Percentiles rank a stretch among this genome's conserved stretches.
phyloP scores from a whole-genome alignment of 2,329 filamentous ascomycete genomes.

The Cytospora piceicola region DNA sequence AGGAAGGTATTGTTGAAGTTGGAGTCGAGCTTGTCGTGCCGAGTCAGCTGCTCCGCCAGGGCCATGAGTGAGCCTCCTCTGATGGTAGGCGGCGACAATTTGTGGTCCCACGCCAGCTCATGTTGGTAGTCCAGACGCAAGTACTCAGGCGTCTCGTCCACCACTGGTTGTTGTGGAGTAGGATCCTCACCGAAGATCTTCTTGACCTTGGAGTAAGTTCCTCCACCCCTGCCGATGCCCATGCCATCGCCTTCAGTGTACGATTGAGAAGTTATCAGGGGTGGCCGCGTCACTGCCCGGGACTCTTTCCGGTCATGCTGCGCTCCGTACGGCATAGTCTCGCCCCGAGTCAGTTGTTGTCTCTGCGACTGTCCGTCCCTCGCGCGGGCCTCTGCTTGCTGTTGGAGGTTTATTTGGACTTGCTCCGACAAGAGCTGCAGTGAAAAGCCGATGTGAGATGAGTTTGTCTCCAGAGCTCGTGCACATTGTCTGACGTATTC shows the following conservation, averaged over 20 bases:
- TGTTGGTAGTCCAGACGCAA: slow-evolving; percentile 84
- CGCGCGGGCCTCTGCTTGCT: slow-evolving; percentile 49
- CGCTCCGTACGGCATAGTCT: slow-evolving; percentile 58
- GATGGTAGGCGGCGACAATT: slow-evolving; percentile 73
- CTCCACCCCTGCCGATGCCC: slow-evolving; percentile 61
- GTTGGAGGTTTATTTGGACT: slow-evolving; percentile 62
- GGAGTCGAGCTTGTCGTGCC: slow-evolving; percentile 93
- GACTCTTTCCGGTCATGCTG: slow-evolving; percentile 66
- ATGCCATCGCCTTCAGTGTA: slow-evolving; percentile 64
- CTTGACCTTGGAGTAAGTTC: slow-evolving; percentile 61
- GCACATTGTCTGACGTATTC: slow-evolving; percentile 78
- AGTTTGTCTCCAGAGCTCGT: slow-evolving; percentile 81
- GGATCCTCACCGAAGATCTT: slow-evolving; percentile 70
- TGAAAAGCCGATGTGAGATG: slow-evolving; percentile 85
- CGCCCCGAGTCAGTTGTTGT: slow-evolving; percentile 60
- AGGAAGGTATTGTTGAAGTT: slow-evolving; percentile 98
- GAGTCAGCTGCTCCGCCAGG: slow-evolving; percentile 90
- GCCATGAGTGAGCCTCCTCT: slow-evolving; percentile 89
- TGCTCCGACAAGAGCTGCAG: slow-evolving; percentile 86
- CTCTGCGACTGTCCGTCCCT: slow-evolving; percentile 53
- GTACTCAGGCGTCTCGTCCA: slow-evolving; percentile 82
- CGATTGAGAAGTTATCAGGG: slow-evolving; percentile 61
- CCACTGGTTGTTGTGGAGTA: slow-evolving; percentile 51
- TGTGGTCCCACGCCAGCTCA: slow-evolving; percentile 88
- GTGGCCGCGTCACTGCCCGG: slow-evolving; percentile 53